These are phyloP conservation scores for Puccinia hordei DNA, from an alignment of 1,284 basidiomycete genomes.

Conservation along the genomic window DNA sequence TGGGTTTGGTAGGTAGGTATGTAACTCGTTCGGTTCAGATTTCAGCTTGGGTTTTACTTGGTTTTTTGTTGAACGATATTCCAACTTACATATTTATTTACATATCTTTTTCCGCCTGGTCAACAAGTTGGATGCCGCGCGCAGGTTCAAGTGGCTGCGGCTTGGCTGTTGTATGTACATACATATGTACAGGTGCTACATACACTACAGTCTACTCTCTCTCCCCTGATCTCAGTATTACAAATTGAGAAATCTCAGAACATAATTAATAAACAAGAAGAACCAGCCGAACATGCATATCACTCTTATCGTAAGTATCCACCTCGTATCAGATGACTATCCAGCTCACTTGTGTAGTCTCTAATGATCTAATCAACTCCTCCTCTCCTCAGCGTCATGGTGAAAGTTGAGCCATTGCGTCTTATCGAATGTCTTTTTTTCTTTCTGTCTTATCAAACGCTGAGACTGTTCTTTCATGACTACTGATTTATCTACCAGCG, in stretches of 20 bases:
- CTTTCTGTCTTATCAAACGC: neutral
- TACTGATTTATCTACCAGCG: neutral
- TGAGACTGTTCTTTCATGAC: neutral
- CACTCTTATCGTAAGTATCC: neutral
- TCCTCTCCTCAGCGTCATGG: neutral
- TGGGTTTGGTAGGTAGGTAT: neutral
- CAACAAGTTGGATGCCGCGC: neutral
- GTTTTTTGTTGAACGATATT: neutral
- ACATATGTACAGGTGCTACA: no score
- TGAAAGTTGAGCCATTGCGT: conserved; percentile 4
- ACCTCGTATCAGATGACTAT: neutral
- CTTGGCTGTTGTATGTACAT: no score
- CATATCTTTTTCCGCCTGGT: neutral
- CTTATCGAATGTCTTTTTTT: neutral
- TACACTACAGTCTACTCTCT: no score
- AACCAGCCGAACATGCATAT: neutral
- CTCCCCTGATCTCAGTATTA: no score
- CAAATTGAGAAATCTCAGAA: no score
- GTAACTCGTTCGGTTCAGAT: no score
- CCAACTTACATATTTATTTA: neutral
- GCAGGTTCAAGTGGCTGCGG: no score
- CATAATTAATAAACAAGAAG: neutral
- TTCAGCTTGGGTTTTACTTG: neutral
- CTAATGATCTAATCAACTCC: no score
- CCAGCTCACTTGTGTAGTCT: neutral